These are phyloP conservation scores for Cordyceps cicadae DNA, from an alignment of 2,329 filamentous ascomycete species.

Conservation along the genomic window DNA sequence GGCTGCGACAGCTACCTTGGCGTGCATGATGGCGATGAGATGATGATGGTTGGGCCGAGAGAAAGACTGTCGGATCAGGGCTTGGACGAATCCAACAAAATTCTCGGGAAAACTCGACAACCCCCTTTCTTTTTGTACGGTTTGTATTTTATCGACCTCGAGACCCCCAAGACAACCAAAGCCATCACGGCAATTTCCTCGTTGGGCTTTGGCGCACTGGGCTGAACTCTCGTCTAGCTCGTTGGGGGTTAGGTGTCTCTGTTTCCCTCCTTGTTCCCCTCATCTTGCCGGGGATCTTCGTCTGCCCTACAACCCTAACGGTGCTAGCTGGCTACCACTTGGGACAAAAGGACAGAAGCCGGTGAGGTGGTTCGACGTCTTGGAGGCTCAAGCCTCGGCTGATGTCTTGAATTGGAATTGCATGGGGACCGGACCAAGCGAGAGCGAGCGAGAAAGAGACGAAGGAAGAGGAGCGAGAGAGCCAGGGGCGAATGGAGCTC, in stretches of 20 bases:
- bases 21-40: not conserved
- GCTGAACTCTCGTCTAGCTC: not conserved
- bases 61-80: not conserved
- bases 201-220: not conserved
- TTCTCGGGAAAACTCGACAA: not conserved
- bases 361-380: not conserved
- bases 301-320: not conserved
- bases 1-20: not conserved
- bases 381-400: not conserved
- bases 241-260: not conserved
- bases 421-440: too few relatives aligned
- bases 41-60: not conserved
- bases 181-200: not conserved
- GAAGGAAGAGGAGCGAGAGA: too few relatives aligned
- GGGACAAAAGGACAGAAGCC: not conserved
- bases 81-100: not conserved
- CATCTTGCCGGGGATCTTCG: constrained; percentile 6
- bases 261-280: not conserved
- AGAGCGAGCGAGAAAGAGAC: too few relatives aligned
- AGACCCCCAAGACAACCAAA: too few relatives aligned
- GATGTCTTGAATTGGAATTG: not conserved
- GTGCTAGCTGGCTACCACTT: not conserved
- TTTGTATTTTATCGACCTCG: too few relatives aligned
- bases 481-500: too few relatives aligned
- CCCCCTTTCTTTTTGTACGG: not conserved